Base-by-base conservation (phyloP, 352 stramenopile genomes). In the Pythium biforme region DNA sequence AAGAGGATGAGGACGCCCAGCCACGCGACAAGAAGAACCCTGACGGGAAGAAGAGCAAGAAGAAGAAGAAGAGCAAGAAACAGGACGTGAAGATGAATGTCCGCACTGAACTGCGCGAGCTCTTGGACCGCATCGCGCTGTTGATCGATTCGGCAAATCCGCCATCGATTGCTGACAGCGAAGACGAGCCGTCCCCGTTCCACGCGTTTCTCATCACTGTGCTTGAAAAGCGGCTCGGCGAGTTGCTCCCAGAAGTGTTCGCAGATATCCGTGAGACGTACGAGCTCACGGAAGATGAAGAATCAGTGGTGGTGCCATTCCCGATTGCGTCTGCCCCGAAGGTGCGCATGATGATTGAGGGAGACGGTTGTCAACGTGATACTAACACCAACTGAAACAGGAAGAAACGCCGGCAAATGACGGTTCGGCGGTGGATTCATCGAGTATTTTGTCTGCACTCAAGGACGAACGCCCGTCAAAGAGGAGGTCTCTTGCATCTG, bases 81-180 rank as follows among this genome's bases (percentile, higher is more conserved):
- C 85, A 79, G 58, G 19, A 29, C 14, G 23, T 66, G 54, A 88
- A 77, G 65, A 90, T 80, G 20, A 41, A 46, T 23, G 29, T 66
- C 15, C 49, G 37, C 9, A 46, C n/a, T n/a, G 83, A 95, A 68
- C 75, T 92, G 25, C 70, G 77, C 19, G 69, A 73, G 11, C 68
- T 95, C 6, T 51, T 93, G 62, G 85, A 92, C n/a, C 76, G 81
- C 12, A 74, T 93, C 19, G 86, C 86, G 17, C 64, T 95, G 62
- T 66, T 90, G 19, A 63, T 93, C 47, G 86, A 93, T 33, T 83
- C 83, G 11, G 80, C 77, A 0, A 92, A 86, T 27, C 81, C 81
- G 22, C 69, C 76, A 26, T 88, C 77, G 19, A 74, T 90, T 51
- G 77, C 64, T 17, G 84, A 87, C 22, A 79, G 79, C 20, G 79